Conservation (phyloP, 2,329 filamentous ascomycete genomes). For the Alternaria sp. region DNA sequence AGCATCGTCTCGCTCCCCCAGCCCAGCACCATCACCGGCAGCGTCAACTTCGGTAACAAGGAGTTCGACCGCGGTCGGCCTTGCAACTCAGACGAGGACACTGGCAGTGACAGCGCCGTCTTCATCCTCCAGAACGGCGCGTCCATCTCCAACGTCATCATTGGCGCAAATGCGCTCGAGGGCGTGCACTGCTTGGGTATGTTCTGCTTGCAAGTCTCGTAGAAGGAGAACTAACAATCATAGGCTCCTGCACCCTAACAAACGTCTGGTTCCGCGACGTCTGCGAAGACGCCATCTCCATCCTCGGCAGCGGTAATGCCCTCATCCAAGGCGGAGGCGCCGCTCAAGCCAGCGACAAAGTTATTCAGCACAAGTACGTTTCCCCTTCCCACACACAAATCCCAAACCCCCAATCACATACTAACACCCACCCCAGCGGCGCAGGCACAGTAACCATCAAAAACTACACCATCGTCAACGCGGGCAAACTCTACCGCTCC, state of each 20-base stretch:
- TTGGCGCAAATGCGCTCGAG: constrained; percentile 58
- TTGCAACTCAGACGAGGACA: constrained; percentile 31
- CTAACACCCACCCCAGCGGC: background rate
- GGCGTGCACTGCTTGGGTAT: constrained; percentile 58
- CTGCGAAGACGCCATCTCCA: constrained; percentile 44
- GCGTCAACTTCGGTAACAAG: constrained; percentile 24
- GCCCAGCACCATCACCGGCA: constrained; percentile 30
- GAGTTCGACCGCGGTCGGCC: constrained; percentile 30
- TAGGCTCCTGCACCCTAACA: constrained; percentile 53
- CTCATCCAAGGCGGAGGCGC: constrained; percentile 45
- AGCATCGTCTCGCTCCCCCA: constrained; percentile 35
- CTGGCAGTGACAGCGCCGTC: constrained; percentile 50
- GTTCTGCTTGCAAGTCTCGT: constrained; percentile 13
- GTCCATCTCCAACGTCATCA: constrained; percentile 60
- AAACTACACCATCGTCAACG: constrained; percentile 51
- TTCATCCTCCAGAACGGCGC: constrained; percentile 60
- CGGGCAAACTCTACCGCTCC: constrained; percentile 58
- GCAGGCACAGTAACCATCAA: constrained; percentile 8
- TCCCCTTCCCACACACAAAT: constrained; percentile 7
- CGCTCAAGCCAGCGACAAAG: constrained; percentile 44
- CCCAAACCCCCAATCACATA: background rate
- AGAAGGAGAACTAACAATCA: no score
- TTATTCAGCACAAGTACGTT: constrained; percentile 46
- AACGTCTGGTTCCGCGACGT: constrained; percentile 36
- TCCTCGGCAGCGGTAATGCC: constrained; percentile 34